Conservation (phyloP, 176 grass and related monocot genomes). For the Hordeum vulgare region MorexV3_pseudomolecules_assembly NC_058524.1:117608680-117609179, state of each 20-base stretch:
- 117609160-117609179: too few species aligned
- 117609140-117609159: too few species aligned
- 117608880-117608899: slow-evolving; percentile 97
- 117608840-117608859: slow-evolving; percentile 13
- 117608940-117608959: slow-evolving; percentile 79
- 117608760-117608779: slow-evolving; percentile 35
- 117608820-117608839: slow-evolving; percentile 14
- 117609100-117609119: not conserved
- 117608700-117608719: not conserved
- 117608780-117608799: slow-evolving; percentile 1
- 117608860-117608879: slow-evolving; percentile 49
- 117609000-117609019: not conserved
- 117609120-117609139: not conserved
- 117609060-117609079: not conserved
- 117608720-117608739: not conserved
- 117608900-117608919: slow-evolving; percentile 92
- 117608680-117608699: not conserved
- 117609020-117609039: not conserved
- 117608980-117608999: slow-evolving; percentile 74
- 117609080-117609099: not conserved
- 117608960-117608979: slow-evolving; percentile 85
- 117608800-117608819: slow-evolving; percentile 20
- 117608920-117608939: slow-evolving; percentile 79
- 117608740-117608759: slow-evolving; percentile 6
- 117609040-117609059: not conserved